Conservation (phyloP, 2,329 filamentous ascomycete species). For the Trichoderma aggressivum region DNA sequence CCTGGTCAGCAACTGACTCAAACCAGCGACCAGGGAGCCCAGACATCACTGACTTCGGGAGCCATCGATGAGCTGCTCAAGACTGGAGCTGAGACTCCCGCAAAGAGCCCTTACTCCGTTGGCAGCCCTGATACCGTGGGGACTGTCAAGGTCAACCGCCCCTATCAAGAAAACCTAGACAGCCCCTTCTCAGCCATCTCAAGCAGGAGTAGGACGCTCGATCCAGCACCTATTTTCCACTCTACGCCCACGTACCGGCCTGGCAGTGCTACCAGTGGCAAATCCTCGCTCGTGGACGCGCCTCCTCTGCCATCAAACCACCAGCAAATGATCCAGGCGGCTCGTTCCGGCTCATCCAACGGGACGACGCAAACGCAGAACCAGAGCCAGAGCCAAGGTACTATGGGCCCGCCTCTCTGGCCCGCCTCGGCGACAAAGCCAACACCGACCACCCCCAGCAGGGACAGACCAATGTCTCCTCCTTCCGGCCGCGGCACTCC, state of each 20-base stretch:
- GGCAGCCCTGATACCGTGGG: slow-evolving; percentile 38
- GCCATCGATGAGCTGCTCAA: slow-evolving; percentile 75
- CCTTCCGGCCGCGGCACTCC: slow-evolving; percentile 51
- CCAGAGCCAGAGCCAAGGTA: slow-evolving; percentile 25
- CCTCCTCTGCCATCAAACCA: slow-evolving; percentile 82
- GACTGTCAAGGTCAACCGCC: slow-evolving; percentile 44
- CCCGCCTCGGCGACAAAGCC: slow-evolving; percentile 68
- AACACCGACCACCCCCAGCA: slow-evolving; percentile 61
- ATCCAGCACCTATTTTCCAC: slow-evolving; percentile 38
- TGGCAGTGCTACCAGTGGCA: slow-evolving; percentile 68
- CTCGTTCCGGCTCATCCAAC: slow-evolving; percentile 56
- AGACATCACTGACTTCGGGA: slow-evolving; percentile 79
- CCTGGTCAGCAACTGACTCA: slow-evolving; percentile 35
- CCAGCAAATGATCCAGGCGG: slow-evolving; percentile 78
- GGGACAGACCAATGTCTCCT: slow-evolving; percentile 44
- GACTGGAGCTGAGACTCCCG: slow-evolving; percentile 32
- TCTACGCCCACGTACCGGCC: slow-evolving; percentile 51
- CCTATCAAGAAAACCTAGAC: slow-evolving; percentile 44
- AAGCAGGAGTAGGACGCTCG: slow-evolving; percentile 35
- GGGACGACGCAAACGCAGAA: slow-evolving; percentile 26
- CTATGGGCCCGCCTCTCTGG: slow-evolving; percentile 80
- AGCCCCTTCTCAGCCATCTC: slow-evolving; percentile 40
- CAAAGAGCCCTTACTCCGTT: slow-evolving; percentile 37
- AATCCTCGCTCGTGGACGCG: slow-evolving; percentile 39
- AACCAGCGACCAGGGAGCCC: slow-evolving; percentile 69